A percentile compares a stretch with the other conserved stretches of the same genome.
phyloP scores from a whole-genome alignment of 306 rosid species.

The Chamaecrista fasciculata region DNA sequence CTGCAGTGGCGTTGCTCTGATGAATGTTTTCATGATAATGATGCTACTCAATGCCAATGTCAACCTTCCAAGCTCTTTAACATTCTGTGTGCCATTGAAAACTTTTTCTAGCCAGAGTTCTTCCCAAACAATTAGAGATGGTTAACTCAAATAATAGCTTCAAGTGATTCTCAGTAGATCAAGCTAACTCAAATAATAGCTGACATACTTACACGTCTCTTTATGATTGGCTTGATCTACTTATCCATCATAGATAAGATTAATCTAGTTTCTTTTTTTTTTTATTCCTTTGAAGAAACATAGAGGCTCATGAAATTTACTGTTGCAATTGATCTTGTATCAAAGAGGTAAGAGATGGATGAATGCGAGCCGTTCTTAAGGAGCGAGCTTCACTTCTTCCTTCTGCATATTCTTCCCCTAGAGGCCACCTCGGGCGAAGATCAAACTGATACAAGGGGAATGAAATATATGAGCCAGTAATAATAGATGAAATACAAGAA shows the following conservation, averaged over 20 bases:
- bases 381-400: constrained; percentile 90
- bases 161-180: neutral
- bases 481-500: too few relatives aligned
- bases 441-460: constrained; percentile 53
- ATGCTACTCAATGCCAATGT: neutral
- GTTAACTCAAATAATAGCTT: neutral
- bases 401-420: constrained; percentile 81
- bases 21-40: constrained; percentile 12
- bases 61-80: neutral
- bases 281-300: constrained; percentile 1
- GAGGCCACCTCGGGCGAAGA: constrained; percentile 92
- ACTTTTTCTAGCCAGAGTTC: constrained; percentile 2
- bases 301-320: constrained; percentile 36
- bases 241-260: neutral
- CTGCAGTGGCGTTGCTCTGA: constrained; percentile 1
- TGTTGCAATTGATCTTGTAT: constrained; percentile 70
- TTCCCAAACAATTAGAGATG: neutral
- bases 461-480: neutral
- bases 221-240: too few relatives aligned
- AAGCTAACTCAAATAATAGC: too few relatives aligned
- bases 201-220: too few relatives aligned
- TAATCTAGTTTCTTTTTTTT: neutral
- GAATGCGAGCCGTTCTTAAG: constrained; percentile 70
- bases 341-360: constrained; percentile 86
- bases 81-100: constrained; percentile 5